phyloP scores from a whole-genome alignment of 2,329 filamentous ascomycete genomes.

The Teratosphaeria nubilosa region DNA sequence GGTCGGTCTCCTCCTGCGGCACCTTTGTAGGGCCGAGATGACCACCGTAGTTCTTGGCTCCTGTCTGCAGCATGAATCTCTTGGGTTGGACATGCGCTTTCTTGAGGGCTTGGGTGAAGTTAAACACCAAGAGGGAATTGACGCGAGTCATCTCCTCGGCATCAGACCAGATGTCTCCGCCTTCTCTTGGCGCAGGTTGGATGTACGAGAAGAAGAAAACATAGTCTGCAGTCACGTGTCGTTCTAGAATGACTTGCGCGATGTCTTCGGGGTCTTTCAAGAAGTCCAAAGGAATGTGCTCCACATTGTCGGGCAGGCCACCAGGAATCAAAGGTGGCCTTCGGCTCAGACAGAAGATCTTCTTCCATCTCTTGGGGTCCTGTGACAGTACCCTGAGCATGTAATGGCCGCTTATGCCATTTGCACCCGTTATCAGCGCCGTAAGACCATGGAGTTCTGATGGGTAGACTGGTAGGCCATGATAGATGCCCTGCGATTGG shows the following conservation, averaged over 20 bases:
- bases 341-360: slow-evolving; percentile 42
- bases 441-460: slow-evolving; percentile 33
- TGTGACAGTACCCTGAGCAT: slow-evolving; percentile 35
- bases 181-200: slow-evolving; percentile 39
- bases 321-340: slow-evolving; percentile 31
- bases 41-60: slow-evolving; percentile 43
- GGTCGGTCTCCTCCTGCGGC: slow-evolving; percentile 40
- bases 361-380: slow-evolving; percentile 40
- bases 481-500: slow-evolving; percentile 37
- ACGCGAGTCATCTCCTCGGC: slow-evolving; percentile 41
- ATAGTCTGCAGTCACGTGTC: slow-evolving; percentile 31
- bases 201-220: slow-evolving; percentile 48
- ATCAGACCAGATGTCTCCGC: slow-evolving; percentile 38
- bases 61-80: slow-evolving; percentile 42
- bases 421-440: slow-evolving; percentile 45
- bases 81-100: slow-evolving; percentile 34
- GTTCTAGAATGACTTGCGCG: slow-evolving; percentile 24
- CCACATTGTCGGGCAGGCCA: slow-evolving; percentile 16
- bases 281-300: slow-evolving; percentile 30
- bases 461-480: slow-evolving; percentile 40
- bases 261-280: slow-evolving; percentile 29
- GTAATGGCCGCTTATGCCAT: slow-evolving; percentile 36
- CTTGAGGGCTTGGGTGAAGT: slow-evolving; percentile 39
- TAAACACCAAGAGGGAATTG: slow-evolving; percentile 40
- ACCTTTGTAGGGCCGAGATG: slow-evolving; percentile 38